Evolutionary conservation across 2,329 filamentous ascomycete genomes (phyloP).

Genomic region (Paecilomyces sp.): DNA sequence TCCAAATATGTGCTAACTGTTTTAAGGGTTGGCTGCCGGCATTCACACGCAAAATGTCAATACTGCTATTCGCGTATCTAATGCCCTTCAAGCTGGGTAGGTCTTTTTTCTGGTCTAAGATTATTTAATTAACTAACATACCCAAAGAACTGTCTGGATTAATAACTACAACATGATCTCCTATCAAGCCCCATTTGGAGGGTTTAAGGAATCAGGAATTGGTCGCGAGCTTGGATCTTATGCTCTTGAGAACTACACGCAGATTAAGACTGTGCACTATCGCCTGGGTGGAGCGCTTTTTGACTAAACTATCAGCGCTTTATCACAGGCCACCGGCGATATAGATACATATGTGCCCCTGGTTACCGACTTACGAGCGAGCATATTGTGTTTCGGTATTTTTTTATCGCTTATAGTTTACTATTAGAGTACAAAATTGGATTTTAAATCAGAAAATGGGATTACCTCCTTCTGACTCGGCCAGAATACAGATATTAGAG

Average conservation of each 20-base stretch:
- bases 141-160: slow-evolving; percentile 6
- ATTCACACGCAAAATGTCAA: slow-evolving; percentile 12
- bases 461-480: no score
- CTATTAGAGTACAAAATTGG: no score
- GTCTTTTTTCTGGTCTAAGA: no score
- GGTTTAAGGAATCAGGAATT: slow-evolving; percentile 72
- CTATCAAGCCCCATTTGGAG: slow-evolving; percentile 53
- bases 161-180: slow-evolving; percentile 14
- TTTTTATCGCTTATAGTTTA: no score
- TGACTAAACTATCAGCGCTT: not conserved
- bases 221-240: slow-evolving; percentile 69
- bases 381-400: no score
- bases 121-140: no score
- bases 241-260: slow-evolving; percentile 60
- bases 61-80: slow-evolving; percentile 6
- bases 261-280: slow-evolving; percentile 55
- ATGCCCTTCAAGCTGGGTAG: slow-evolving; percentile 10
- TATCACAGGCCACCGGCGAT: no score
- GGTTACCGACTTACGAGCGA: no score
- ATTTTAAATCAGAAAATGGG: no score
- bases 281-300: not conserved
- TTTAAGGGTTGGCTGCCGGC: slow-evolving; percentile 7
- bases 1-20: no score
- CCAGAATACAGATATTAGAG: no score
- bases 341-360: no score